These are phyloP conservation scores for Solanum sparsipilum DNA, from an alignment of 257 asterid species.

Conservation along the genomic window DNA sequence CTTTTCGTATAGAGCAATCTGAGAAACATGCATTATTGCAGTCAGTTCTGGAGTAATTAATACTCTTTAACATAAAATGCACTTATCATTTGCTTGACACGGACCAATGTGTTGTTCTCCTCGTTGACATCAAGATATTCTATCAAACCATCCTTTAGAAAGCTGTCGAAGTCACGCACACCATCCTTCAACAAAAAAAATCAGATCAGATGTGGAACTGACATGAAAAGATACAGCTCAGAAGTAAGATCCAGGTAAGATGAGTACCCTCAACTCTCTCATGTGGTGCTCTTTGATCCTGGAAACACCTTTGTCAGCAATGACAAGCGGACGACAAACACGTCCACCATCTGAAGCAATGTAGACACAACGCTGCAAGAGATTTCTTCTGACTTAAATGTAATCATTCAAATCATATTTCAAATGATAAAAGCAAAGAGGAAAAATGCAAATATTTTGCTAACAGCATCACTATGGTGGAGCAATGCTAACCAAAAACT, in stretches of 20 bases:
- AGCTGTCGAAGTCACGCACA: conserved; percentile 67
- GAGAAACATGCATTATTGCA: conserved; percentile 9
- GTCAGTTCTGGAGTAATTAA: conserved; percentile 7
- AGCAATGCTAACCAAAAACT: background rate
- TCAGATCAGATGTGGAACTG: conserved; percentile 6
- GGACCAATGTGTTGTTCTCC: conserved; percentile 90
- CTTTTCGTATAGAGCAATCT: conserved; percentile 88
- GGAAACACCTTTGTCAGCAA: conserved; percentile 87
- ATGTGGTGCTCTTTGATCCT: conserved; percentile 93
- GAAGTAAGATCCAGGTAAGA: background rate
- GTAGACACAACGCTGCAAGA: conserved; percentile 81
- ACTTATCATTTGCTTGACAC: conserved; percentile 5
- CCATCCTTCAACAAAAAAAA: conserved; percentile 61
- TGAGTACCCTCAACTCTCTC: conserved; percentile 84
- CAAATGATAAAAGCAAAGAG: background rate
- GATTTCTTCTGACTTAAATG: conserved; percentile 2
- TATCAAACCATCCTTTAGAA: conserved; percentile 75
- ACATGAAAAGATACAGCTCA: background rate
- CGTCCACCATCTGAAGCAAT: conserved; percentile 99
- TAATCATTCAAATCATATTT: background rate
- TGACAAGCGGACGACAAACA: conserved; percentile 94
- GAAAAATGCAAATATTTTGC: background rate
- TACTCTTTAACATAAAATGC: background rate
- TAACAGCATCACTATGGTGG: background rate
- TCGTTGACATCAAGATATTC: conserved; percentile 98